Base-by-base conservation (phyloP, 2,329 filamentous ascomycete genomes). In the Cladosporium sp. region DNA sequence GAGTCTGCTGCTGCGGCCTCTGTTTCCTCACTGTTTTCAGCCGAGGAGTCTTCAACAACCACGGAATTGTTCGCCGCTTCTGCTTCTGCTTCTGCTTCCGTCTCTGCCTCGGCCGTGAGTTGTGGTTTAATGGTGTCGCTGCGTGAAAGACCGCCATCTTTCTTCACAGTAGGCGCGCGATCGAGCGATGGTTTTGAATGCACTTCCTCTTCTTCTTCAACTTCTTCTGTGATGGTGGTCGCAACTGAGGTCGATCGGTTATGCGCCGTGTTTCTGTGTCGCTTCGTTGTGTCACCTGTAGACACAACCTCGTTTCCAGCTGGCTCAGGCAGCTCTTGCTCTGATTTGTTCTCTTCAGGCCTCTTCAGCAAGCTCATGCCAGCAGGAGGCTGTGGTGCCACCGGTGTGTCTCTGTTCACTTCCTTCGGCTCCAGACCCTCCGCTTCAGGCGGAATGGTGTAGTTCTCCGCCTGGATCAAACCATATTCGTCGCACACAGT, bases 401-500 rank as follows among this genome's bases (percentile, higher is more conserved):
- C 50, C 28, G 61, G 61, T 11, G 61, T 63, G 16, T 67, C 65
- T 26, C 65, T 70, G 58, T 59, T 60, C 46, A 65, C 65, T 58
- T 58, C 62, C 49, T 61, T 66, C 64, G 74, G 69, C 63, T 94
- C 91, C 1, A 92, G 80, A 0, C 93, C 94, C 78, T 98, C 94
- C 3, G 95, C 94, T 78, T 98, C 94, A 2, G 91, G 88, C 0
- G 95, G 94, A 53, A 99, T 88, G 67, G 96, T 98, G 80, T 98
- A 97, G 76, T 96, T 97, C 79, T 98, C 95, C 60, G 92, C 89
- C 1, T 93, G 93, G 33, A 99, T 88, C 67, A 98, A 84, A 71
- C 90, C 89, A 78, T 97, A 97, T 72, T 90, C 85, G 77, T 99
- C 95, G 78, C 94, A 98, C 26, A 98, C 93, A 0, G 91, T 95